Conservation (phyloP, 306 rosid species). For the Rosa rugosa region DNA sequence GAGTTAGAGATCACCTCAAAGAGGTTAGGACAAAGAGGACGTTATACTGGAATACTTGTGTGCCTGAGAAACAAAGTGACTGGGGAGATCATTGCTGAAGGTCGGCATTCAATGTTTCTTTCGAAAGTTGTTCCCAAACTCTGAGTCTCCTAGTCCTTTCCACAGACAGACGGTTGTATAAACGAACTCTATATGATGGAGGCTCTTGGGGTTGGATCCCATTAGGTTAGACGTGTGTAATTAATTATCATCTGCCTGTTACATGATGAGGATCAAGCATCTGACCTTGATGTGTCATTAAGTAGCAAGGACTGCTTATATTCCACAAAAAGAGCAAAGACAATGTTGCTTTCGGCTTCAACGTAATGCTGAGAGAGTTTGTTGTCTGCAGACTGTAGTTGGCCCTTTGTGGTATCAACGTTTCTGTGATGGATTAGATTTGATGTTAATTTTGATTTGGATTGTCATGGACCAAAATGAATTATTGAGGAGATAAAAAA, state of each 20-base stretch:
- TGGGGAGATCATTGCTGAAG: slow-evolving; percentile 83
- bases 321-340: not conserved
- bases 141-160: slow-evolving; percentile 24
- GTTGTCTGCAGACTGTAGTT: no score
- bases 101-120: slow-evolving; percentile 80
- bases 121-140: slow-evolving; percentile 54
- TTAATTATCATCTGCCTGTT: not conserved
- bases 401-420: no score
- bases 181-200: not conserved
- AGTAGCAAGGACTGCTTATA: not conserved
- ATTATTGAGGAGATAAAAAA: no score
- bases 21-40: slow-evolving; percentile 65
- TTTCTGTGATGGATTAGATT: no score
- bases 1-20: slow-evolving; percentile 72
- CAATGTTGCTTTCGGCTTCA: no score
- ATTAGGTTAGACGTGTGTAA: not conserved
- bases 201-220: not conserved
- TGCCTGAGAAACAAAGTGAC: slow-evolving; percentile 65
- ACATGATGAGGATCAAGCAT: not conserved
- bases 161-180: not conserved
- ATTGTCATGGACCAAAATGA: no score
- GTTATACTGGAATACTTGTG: slow-evolving; percentile 64
- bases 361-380: no score
- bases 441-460: no score
- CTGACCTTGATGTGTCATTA: not conserved